phyloP scores from a whole-genome alignment of 768 basidiomycete genomes.

The Leccinum barrowsii region DNA sequence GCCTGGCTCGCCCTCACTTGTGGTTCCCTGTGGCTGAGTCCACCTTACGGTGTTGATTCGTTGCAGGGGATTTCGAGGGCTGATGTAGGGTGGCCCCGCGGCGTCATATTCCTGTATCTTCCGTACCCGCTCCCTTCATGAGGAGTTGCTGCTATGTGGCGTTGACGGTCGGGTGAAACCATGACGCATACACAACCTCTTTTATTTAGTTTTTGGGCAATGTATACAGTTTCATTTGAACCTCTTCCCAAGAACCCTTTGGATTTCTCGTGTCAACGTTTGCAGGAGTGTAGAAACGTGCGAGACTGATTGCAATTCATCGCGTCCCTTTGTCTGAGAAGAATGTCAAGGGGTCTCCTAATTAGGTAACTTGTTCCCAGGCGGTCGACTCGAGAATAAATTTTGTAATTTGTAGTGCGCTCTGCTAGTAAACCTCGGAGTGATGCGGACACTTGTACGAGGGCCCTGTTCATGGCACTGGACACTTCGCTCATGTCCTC shows the following conservation, averaged over 20 bases:
- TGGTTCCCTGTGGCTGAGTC: conserved; percentile 42
- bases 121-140: conserved; percentile 49
- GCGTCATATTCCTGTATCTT: conserved; percentile 84
- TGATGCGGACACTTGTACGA: conserved; percentile 27
- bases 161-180: conserved; percentile 81
- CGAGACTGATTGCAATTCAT: not conserved
- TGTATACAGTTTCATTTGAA: not conserved
- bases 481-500: conserved; percentile 19
- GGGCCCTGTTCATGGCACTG: conserved; percentile 27
- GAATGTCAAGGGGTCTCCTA: not conserved
- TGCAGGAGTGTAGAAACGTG: not conserved
- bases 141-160: conserved; percentile 51
- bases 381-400: not conserved
- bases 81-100: conserved; percentile 43
- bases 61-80: conserved; percentile 33
- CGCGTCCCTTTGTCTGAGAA: not conserved
- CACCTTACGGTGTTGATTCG: conserved; percentile 55
- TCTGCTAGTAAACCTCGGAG: not conserved
- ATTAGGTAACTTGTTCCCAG: conserved; percentile 13
- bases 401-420: not conserved
- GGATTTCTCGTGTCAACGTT: not conserved
- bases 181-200: conserved; percentile 58
- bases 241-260: not conserved
- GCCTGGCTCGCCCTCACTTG: conserved; percentile 35
- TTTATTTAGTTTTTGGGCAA: not conserved